These are phyloP conservation scores for Monilinia laxa DNA, from an alignment of 2,329 filamentous ascomycete species.

Conservation along the genomic window DNA sequence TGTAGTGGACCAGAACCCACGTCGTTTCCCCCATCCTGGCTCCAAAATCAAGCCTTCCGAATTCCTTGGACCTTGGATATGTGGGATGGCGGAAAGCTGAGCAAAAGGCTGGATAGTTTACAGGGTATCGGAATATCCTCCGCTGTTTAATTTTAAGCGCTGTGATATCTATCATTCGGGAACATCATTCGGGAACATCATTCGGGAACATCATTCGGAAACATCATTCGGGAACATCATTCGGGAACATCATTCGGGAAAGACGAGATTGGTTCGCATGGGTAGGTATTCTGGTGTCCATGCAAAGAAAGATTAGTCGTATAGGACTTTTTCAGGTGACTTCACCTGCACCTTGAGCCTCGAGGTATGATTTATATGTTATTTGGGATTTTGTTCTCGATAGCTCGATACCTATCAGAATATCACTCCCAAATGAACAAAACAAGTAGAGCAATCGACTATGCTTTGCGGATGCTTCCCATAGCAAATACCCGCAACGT, in stretches of 20 bases:
- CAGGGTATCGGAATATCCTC: neutral
- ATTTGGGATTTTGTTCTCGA: neutral
- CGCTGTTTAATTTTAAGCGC: constrained; percentile 6
- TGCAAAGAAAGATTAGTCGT: neutral
- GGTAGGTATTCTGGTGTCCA: no score
- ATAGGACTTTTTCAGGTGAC: neutral
- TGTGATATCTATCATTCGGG: neutral
- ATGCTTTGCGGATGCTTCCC: no score
- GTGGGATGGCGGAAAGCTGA: neutral
- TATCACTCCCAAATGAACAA: no score
- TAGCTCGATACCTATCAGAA: neutral
- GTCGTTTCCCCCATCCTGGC: no score
- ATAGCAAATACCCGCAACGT: no score
- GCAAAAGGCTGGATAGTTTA: neutral
- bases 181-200: no score
- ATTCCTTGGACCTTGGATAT: neutral
- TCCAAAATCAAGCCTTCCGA: neutral
- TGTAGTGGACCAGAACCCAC: neutral
- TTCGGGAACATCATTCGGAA: no score
- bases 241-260: no score
- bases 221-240: no score
- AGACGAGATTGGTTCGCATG: no score
- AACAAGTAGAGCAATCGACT: no score
- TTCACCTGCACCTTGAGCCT: neutral
- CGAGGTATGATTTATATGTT: neutral